phyloP scores from a whole-genome alignment of 768 basidiomycete genomes.

The Solioccasus polychromus region DNA sequence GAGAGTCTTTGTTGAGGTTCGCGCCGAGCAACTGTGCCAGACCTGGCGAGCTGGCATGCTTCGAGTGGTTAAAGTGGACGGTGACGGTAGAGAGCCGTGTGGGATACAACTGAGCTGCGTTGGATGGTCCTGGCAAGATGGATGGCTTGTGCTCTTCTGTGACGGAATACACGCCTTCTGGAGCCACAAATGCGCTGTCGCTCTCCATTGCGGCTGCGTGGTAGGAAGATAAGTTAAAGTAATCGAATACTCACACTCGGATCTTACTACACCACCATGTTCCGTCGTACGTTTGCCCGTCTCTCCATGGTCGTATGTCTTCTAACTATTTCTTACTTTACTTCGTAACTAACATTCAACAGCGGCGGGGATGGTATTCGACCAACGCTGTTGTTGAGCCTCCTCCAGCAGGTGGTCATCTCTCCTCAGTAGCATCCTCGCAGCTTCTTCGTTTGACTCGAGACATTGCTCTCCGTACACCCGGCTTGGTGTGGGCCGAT shows the following conservation, averaged over 20 bases:
- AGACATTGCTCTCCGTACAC: constrained; percentile 68
- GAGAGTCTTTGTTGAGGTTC: constrained; percentile 53
- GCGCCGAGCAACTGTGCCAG: constrained; percentile 67
- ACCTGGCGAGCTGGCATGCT: constrained; percentile 53
- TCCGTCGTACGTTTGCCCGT: too few relatives aligned
- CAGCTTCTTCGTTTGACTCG: constrained; percentile 61
- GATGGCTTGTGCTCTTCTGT: constrained; percentile 82
- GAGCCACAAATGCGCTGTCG: constrained; percentile 82
- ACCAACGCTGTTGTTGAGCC: constrained; percentile 50
- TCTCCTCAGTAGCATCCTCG: constrained; percentile 70
- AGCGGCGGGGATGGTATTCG: constrained; percentile 45
- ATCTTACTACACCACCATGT: too few relatives aligned
- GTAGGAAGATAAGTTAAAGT: too few relatives aligned
- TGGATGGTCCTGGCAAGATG: constrained; percentile 38
- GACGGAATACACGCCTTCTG: constrained; percentile 86
- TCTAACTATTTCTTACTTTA: background rate
- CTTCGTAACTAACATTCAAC: background rate
- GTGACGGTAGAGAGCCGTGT: constrained; percentile 61
- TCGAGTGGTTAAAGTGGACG: constrained; percentile 60
- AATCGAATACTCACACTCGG: too few relatives aligned
- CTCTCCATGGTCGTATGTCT: constrained; percentile 17
- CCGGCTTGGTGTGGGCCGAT: constrained; percentile 70
- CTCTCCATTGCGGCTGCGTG: constrained; percentile 56
- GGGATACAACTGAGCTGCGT: constrained; percentile 43
- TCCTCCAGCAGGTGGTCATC: constrained; percentile 77